phyloP scores from a whole-genome alignment of 352 stramenopile species.

The Ophiocytium majus region DNA sequence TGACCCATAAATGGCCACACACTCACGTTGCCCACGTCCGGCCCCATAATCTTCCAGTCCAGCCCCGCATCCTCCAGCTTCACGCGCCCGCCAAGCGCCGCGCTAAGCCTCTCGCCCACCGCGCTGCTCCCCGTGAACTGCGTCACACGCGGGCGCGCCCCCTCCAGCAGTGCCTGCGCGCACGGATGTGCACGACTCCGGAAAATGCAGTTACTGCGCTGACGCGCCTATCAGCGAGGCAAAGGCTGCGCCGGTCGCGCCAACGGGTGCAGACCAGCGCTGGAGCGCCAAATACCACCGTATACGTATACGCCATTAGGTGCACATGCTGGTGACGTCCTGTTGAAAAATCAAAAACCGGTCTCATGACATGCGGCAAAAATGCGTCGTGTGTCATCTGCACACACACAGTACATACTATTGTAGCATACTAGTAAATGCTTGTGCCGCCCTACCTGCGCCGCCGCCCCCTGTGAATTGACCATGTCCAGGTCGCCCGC shows the following conservation, averaged over 20 bases:
- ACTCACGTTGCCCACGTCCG: conserved; percentile 28
- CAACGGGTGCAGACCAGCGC: neutral
- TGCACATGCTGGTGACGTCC: too few species aligned
- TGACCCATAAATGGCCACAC: neutral
- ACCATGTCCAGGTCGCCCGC: conserved; percentile 92
- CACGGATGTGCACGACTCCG: too few species aligned
- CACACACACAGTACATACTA: too few species aligned
- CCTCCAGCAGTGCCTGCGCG: neutral
- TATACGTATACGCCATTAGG: too few species aligned
- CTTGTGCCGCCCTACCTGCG: too few species aligned
- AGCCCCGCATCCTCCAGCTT: conserved; percentile 97
- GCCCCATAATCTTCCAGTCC: conserved; percentile 88
- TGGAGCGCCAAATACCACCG: neutral
- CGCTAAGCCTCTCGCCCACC: conserved; percentile 85
- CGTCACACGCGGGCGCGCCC: conserved; percentile 86
- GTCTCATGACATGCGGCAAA: too few species aligned
- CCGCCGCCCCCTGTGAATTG: conserved; percentile 86
- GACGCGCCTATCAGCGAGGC: too few species aligned
- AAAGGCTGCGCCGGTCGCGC: too few species aligned
- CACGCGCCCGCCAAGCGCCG: conserved; percentile 79
- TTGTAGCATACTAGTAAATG: too few species aligned
- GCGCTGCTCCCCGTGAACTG: conserved; percentile 93
- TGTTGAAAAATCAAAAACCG: too few species aligned
- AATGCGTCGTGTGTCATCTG: too few species aligned
- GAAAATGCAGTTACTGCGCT: neutral